phyloP scores from a whole-genome alignment of 371 early-diverging fungal genomes.

The Aphelidium insulamus region DNA sequence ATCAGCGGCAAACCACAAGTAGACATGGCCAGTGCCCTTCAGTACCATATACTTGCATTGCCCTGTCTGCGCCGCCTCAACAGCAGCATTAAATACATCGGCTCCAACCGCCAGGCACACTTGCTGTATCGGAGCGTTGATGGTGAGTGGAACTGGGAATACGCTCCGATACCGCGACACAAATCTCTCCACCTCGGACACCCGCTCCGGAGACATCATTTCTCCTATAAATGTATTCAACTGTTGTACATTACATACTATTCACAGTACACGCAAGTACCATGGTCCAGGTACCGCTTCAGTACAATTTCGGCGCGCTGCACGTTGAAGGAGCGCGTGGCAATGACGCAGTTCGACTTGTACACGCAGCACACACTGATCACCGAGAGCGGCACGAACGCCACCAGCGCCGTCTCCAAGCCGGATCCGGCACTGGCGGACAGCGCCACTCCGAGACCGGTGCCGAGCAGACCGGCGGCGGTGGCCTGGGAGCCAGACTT shows the following conservation, averaged over 20 bases:
- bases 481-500: conserved; percentile 52
- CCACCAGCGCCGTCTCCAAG: conserved; percentile 14
- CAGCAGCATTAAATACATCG: background rate
- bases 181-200: conserved; percentile 15
- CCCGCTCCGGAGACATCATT: conserved; percentile 9
- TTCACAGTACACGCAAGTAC: background rate
- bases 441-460: conserved; percentile 19
- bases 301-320: conserved; percentile 24
- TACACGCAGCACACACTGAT: conserved; percentile 25
- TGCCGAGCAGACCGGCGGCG: conserved; percentile 49
- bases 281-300: conserved; percentile 5
- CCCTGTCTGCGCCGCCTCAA: background rate
- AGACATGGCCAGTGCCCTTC: conserved; percentile 8
- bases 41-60: conserved; percentile 1
- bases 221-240: conserved; percentile 1
- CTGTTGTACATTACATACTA: background rate
- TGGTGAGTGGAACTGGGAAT: conserved; percentile 5
- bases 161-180: conserved; percentile 6
- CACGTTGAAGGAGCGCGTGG: conserved; percentile 24
- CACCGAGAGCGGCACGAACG: conserved; percentile 23
- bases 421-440: conserved; percentile 13
- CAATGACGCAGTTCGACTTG: conserved; percentile 23
- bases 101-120: conserved; percentile 1
- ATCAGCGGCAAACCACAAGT: conserved; percentile 20
- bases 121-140: conserved; percentile 3